Conservation (phyloP, 305 asterid species). For the Fraxinus baroniana region DNA sequence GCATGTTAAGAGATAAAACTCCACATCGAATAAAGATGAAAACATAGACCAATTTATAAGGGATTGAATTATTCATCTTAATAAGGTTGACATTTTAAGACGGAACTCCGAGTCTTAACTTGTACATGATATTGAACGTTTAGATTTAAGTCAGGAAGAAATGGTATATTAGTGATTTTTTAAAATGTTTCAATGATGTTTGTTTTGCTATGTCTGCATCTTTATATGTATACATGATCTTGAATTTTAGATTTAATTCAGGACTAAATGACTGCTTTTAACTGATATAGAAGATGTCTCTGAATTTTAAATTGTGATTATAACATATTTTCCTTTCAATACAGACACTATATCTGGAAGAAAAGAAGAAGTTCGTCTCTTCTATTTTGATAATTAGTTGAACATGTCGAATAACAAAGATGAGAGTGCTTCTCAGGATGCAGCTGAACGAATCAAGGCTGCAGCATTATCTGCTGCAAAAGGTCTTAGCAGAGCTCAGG, state of each 20-base stretch:
- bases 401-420: conserved; percentile 66
- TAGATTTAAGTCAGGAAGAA: not conserved
- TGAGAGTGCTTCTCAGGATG: conserved; percentile 69
- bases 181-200: not conserved
- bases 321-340: not conserved
- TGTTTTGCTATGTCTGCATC: not conserved
- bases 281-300: not conserved
- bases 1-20: too few relatives aligned
- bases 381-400: conserved; percentile 16
- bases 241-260: not conserved
- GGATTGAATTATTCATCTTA: too few relatives aligned
- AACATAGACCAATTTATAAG: too few relatives aligned
- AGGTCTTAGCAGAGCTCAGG: conserved; percentile 98
- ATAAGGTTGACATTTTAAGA: too few relatives aligned
- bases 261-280: not conserved
- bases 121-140: not conserved
- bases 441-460: conserved; percentile 84
- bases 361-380: not conserved
- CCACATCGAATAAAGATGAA: too few relatives aligned
- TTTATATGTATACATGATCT: not conserved
- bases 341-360: not conserved
- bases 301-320: not conserved
- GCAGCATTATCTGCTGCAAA: conserved; percentile 89
- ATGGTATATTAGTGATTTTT: not conserved
- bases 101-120: too few relatives aligned